Evolutionary conservation across 257 asterid genomes (phyloP).

Genomic region (Petunia secreta): DNA sequence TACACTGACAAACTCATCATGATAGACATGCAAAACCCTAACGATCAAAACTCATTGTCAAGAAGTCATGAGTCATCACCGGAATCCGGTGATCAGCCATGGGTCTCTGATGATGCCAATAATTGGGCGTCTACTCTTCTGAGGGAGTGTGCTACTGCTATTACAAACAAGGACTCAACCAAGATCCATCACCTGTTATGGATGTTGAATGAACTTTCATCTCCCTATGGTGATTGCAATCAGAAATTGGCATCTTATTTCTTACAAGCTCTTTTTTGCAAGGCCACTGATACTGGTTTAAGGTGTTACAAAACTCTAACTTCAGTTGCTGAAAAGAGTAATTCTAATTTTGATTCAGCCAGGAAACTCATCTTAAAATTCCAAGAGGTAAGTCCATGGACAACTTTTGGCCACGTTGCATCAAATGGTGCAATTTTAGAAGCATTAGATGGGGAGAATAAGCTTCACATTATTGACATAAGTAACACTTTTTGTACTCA

Average conservation of each 20-base stretch:
- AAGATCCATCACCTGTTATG: slow-evolving; percentile 79
- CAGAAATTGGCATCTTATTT: slow-evolving; percentile 82
- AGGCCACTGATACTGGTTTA: slow-evolving; percentile 70
- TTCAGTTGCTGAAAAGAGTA: slow-evolving; percentile 58
- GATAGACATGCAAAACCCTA: slow-evolving; percentile 34
- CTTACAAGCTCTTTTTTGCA: slow-evolving; percentile 80
- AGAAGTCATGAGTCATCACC: slow-evolving; percentile 36
- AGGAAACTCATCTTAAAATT: slow-evolving; percentile 63
- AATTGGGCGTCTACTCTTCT: slow-evolving; percentile 73
- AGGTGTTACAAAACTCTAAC: slow-evolving; percentile 68
- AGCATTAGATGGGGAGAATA: slow-evolving; percentile 69
- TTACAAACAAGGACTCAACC: slow-evolving; percentile 61
- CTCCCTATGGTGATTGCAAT: slow-evolving; percentile 93
- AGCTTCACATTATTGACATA: slow-evolving; percentile 73
- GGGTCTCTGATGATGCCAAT: slow-evolving; percentile 33
- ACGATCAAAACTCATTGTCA: slow-evolving; percentile 32
- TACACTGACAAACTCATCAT: slow-evolving; percentile 34
- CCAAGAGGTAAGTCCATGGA: slow-evolving; percentile 97
- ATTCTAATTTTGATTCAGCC: slow-evolving; percentile 60
- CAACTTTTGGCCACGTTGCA: slow-evolving; percentile 92
- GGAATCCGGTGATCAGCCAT: slow-evolving; percentile 36
- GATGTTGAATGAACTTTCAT: slow-evolving; percentile 90
- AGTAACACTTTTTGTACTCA: slow-evolving; percentile 90
- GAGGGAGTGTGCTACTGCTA: slow-evolving; percentile 69
- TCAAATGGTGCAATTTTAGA: slow-evolving; percentile 90